Evolutionary conservation across 352 stramenopile species (phyloP).

Genomic region (Phytopythium sindhum): DNA sequence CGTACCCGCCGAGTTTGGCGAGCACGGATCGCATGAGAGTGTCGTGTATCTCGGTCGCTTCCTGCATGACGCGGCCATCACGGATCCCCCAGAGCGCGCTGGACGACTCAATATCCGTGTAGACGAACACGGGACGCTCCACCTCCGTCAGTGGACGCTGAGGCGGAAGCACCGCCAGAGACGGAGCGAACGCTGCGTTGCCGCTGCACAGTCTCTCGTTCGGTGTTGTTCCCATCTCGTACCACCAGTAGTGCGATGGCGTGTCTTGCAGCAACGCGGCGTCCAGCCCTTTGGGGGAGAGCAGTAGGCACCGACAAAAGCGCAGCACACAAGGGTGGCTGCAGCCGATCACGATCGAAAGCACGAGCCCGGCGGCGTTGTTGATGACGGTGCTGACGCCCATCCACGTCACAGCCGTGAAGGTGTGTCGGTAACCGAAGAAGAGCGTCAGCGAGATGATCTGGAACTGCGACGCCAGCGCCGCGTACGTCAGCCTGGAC

Average conservation of each 20-base stretch:
- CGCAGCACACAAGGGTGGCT: conserved; percentile 24
- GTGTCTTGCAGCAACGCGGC: conserved; percentile 6
- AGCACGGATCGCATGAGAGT: conserved; percentile 58
- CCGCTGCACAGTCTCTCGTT: background rate
- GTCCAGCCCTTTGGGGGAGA: conserved; percentile 12
- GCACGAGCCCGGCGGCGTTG: conserved; percentile 78
- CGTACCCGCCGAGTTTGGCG: conserved; percentile 58
- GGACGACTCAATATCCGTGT: conserved; percentile 79
- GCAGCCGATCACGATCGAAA: conserved; percentile 78
- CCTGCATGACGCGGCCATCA: conserved; percentile 43
- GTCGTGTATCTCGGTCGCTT: conserved; percentile 72
- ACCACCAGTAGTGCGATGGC: background rate
- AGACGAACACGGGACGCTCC: conserved; percentile 65
- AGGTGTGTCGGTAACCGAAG: conserved; percentile 20
- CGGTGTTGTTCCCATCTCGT: background rate
- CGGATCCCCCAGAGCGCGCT: conserved; percentile 59
- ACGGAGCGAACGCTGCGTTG: background rate
- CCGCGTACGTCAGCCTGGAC: conserved; percentile 31
- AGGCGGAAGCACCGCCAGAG: background rate
- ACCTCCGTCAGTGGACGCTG: background rate
- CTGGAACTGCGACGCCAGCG: conserved; percentile 40
- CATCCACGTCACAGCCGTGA: conserved; percentile 11
- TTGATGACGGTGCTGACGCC: conserved; percentile 54
- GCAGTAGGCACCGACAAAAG: conserved; percentile 14
- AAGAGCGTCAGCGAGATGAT: conserved; percentile 34